Conservation (phyloP, 768 basidiomycete genomes). For the Dioszegia hungarica region DNA sequence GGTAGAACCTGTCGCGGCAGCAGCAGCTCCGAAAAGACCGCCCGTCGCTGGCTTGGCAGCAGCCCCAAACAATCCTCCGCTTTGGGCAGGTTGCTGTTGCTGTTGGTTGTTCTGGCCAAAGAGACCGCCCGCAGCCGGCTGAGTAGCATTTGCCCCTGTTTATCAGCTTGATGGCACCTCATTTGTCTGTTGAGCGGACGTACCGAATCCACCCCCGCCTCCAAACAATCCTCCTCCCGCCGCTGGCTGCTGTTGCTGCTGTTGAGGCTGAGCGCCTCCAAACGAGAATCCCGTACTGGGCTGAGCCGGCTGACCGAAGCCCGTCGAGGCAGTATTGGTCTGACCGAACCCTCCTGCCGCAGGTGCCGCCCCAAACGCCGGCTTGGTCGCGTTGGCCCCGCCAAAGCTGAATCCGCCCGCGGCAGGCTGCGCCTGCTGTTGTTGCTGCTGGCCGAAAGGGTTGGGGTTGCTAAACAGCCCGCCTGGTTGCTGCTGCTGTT, state of each 20-base stretch:
- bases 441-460: conserved; percentile 1
- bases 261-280: conserved; percentile 42
- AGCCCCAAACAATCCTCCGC: conserved; percentile 9
- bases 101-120: conserved; percentile 9
- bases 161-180: not conserved
- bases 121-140: conserved; percentile 1
- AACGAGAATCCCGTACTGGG: conserved; percentile 39
- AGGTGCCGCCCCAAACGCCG: conserved; percentile 13
- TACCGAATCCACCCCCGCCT: conserved; percentile 27
- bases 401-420: conserved; percentile 32
- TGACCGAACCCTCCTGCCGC: conserved; percentile 44
- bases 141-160: not conserved
- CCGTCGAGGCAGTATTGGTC: conserved; percentile 30
- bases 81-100: conserved; percentile 11
- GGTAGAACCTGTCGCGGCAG: conserved; percentile 9
- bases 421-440: conserved; percentile 11
- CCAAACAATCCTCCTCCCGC: conserved; percentile 35
- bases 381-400: conserved; percentile 9
- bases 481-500: conserved; percentile 43
- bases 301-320: conserved; percentile 39
- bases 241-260: conserved; percentile 43
- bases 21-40: conserved; percentile 24
- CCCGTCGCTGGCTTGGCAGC: conserved; percentile 39
- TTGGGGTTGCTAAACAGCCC: conserved; percentile 21
- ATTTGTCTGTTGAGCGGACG: not conserved